Conservation (phyloP, 495 filamentous ascomycete genomes). For the Cenococcum geophilum region DNA sequence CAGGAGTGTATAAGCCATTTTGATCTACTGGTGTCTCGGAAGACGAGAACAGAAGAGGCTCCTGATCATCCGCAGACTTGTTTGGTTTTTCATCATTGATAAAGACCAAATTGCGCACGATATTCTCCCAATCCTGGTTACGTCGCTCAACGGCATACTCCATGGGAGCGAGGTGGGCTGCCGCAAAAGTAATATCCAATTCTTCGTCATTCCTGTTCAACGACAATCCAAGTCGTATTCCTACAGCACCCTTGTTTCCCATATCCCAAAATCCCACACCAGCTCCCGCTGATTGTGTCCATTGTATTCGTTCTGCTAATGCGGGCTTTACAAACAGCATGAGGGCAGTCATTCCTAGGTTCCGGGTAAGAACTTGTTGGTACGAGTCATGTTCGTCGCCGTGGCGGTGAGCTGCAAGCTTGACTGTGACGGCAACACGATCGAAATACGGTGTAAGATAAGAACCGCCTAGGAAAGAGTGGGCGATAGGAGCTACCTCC, state of each 20-base stretch:
- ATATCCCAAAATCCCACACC: slow-evolving; percentile 76
- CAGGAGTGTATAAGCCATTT: slow-evolving; percentile 60
- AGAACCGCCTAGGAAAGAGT: slow-evolving; percentile 80
- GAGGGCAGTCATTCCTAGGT: slow-evolving; percentile 83
- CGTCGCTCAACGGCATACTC: slow-evolving; percentile 63
- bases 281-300: slow-evolving; percentile 63
- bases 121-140: slow-evolving; percentile 79
- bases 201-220: slow-evolving; percentile 34
- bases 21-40: slow-evolving; percentile 19
- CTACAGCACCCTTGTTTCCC: slow-evolving; percentile 93
- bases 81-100: slow-evolving; percentile 34
- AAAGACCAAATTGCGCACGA: slow-evolving; percentile 76
- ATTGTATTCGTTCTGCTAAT: slow-evolving; percentile 48
- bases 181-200: slow-evolving; percentile 71
- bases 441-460: slow-evolving; percentile 70
- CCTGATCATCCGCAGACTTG: slow-evolving; percentile 36
- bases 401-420: slow-evolving; percentile 50
- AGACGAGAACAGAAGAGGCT: slow-evolving; percentile 42
- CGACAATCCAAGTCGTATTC: slow-evolving; percentile 60
- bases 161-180: slow-evolving; percentile 84
- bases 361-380: slow-evolving; percentile 51
- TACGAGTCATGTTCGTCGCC: slow-evolving; percentile 36
- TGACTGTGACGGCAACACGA: slow-evolving; percentile 59
- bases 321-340: slow-evolving; percentile 67
- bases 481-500: slow-evolving; percentile 78